Base-by-base conservation (phyloP, 495 filamentous ascomycete genomes). In the Penicillium roqueforti region DNA sequence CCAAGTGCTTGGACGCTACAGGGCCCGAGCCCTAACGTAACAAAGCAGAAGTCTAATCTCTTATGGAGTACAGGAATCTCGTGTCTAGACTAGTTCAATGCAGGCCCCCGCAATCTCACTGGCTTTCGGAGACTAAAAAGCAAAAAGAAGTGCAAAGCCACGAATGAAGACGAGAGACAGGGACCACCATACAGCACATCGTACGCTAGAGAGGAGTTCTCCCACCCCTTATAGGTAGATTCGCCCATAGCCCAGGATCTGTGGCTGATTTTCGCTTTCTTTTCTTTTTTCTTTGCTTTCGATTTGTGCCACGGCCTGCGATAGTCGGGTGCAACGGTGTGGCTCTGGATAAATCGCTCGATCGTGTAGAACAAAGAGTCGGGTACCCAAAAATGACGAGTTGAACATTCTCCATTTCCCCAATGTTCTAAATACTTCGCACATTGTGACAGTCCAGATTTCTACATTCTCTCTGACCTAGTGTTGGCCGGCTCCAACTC, bases 21-120 rank as follows among this genome's bases (percentile, higher is more conserved):
- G 43, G 42, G 42, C 18, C 42, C 40, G 52, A 46, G 47, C 43
- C 34, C 42, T 54, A 42, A 47, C 51, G 45, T 43, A 53, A 53
- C 19, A n/a, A 26, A 16, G 26, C 10, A 7, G 13, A 11, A 20
- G 6, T 43, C 13, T 5, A 25, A 29, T 9, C 1, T 7, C 16
- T 16, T 45, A 45, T 26, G 14, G n/a, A 25, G 32, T 36, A 36
- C 32, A n/a, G 41, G 42, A 40, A 50, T 26, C 22, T 54, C 42
- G 43, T 48, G 52, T 54, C 52, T 28, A 54, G 42, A 32, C 52
- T 25, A 19, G 1, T 43, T 26, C 40, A 9, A 52, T 44, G 50
- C 50, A 52, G 43, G 25, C 32, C 28, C 22, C 32, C 29, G 29
- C 28, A 6, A 31, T 54, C 34, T 54, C 28, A 54, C 52, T 54